Conservation (phyloP, 2,329 filamentous ascomycete species). For the Seiridium unicorne region DNA sequence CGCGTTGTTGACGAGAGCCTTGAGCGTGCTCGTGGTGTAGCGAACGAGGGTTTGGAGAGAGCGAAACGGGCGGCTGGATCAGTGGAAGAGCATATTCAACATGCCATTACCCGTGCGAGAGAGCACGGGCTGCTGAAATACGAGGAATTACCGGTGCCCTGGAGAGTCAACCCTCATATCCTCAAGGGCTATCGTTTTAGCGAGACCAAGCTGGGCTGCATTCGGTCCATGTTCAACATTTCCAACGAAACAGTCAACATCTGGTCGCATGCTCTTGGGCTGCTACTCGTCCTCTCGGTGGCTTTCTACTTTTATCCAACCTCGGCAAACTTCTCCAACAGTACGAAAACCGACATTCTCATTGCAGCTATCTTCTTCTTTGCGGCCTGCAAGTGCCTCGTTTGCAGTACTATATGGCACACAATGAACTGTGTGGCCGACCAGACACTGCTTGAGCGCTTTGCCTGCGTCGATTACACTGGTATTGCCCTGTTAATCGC, state of each 20-base stretch:
- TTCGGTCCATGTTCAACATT: constrained; percentile 77
- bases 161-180: constrained; percentile 95
- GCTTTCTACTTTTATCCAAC: constrained; percentile 96
- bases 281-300: constrained; percentile 82
- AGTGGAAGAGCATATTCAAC: constrained; percentile 80
- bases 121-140: constrained; percentile 84
- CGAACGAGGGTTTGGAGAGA: constrained; percentile 78
- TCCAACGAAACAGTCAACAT: constrained; percentile 98
- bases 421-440: constrained; percentile 98
- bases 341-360: constrained; percentile 83
- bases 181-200: constrained; percentile 88
- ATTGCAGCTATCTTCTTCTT: constrained; percentile 96
- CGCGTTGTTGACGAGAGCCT: constrained; percentile 79
- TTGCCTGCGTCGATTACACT: constrained; percentile 97
- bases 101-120: constrained; percentile 71
- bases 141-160: constrained; percentile 85
- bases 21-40: constrained; percentile 69
- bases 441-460: constrained; percentile 84
- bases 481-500: constrained; percentile 94
- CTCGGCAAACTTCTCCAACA: constrained; percentile 80
- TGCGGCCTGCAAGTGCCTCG: constrained; percentile 88
- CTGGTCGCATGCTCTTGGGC: constrained; percentile 89
- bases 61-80: constrained; percentile 80
- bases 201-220: constrained; percentile 85
- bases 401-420: constrained; percentile 96